Base-by-base conservation (phyloP, 805 yeast genomes). In the Blastobotrys muscicola region DNA sequence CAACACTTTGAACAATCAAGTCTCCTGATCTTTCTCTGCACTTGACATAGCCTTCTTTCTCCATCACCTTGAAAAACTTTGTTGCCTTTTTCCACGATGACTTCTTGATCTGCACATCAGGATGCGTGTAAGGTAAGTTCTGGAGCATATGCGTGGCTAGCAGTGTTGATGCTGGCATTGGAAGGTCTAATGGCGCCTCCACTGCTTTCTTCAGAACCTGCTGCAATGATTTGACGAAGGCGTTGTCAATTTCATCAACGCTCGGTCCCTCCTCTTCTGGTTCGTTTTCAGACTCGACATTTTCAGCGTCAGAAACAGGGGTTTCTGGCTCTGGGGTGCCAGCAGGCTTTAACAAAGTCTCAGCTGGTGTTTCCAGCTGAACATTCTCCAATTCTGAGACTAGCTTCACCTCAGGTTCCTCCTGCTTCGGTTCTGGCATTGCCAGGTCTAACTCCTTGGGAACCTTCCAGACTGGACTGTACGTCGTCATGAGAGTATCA, bases 41-140 rank as follows among this genome's bases (percentile, higher is more conserved):
- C 45, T 77, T 78, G 15, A 92, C 48, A 44, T 80, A 74, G 1
- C 77, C 76, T 36, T 71, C 70, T 58, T 86, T 90, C 51, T 85
- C 95, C 80, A 89, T 85, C 5, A 83, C 79, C 57, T 86, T 90
- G 43, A 90, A 64, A 55, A 81, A 86, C 59, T 87, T 89, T 10
- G 87, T 74, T 3, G 90, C 77, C 57, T 90, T 90, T 61, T 84
- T 87, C 94, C 94, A 90, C 2, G 87, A 75, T 0, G 95, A 79
- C 56, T 78, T 82, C 61, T 87, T 89, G 43, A 82, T 72, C 20
- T 40, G 45, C 16, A 63, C 51, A 8, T 50, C 52, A 1, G 74
- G 69, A 41, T 59, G 57, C 32, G 49, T 49, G 38, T 50, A 54
- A 1, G 95, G 94, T n/a, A 90, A 61, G 61, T 86, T 85, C 40